Evolutionary conservation across 2,329 filamentous ascomycete species (phyloP), one percentile per base, ranked within the genome.

Genomic region (Aspergillus sp.): DNA sequence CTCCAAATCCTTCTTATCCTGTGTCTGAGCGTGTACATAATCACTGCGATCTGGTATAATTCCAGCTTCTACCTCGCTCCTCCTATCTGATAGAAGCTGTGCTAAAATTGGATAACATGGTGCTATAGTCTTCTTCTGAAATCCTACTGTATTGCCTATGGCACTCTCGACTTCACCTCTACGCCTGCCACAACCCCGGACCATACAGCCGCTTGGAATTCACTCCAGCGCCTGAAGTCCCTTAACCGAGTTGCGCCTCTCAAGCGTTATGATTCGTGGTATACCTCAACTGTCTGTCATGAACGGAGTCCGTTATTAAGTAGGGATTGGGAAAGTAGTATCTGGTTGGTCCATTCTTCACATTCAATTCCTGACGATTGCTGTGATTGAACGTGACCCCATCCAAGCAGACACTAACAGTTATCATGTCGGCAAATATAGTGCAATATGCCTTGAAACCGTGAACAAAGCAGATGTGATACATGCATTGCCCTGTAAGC

Each of bases 111-210:
- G 19, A 45, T 23, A 21, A 45, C 21, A 23, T 45, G 41, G 21
- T 19, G 41, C 41, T 45, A 45, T 30, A 50, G 47, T 17, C 47
- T 50, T 6, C 25, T 50, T 28, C 25, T 50, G 1, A 50, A 50
- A 32, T 50, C 47, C n/a, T 50, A 50, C 25, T 50, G 47, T 28
- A 30, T 50, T 15, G 47, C 47, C 17, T 50, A 50, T n/a, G 47
- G 47, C 15, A 28, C 47, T 10, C 25, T 50, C 25, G 47, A 50
- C 47, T 50, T 50, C 25, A 30, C 47, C 25, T 17, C 25, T 9
- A 28, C 47, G 15, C 47, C 47, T 30, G 25, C 23, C n/a, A 32
- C 47, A 23, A 45, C 41, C 19, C 41, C 41, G 19, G 41, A 45
- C 19, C 41, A 45, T 21, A 19, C 41, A 21, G 10, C 41, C 19